Evolutionary conservation across 805 yeast species (phyloP).

Genomic region (Hanseniaspora lindneri): DNA sequence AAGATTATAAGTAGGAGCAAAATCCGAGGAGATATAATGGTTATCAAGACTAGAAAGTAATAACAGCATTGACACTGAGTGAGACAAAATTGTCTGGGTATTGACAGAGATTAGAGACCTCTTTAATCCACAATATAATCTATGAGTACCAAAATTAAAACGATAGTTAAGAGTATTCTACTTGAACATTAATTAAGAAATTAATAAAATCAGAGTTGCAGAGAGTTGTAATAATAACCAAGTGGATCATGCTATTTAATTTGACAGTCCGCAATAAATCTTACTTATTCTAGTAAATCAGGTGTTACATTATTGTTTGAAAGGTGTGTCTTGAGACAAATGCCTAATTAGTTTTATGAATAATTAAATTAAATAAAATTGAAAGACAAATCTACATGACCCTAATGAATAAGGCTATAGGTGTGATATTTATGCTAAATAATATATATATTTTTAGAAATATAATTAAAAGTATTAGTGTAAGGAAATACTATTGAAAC

Average conservation of each 20-base stretch:
- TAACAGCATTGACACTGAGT: background rate
- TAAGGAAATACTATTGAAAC: slow-evolving; percentile 5
- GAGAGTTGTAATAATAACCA: slow-evolving; percentile 7
- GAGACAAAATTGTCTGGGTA: background rate
- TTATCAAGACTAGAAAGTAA: background rate
- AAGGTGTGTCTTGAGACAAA: background rate
- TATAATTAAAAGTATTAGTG: background rate
- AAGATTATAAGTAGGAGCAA: background rate
- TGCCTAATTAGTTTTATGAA: background rate
- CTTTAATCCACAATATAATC: slow-evolving; percentile 1
- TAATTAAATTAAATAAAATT: background rate
- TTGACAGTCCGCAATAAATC: slow-evolving; percentile 14
- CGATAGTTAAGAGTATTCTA: slow-evolving; percentile 11
- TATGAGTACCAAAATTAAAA: slow-evolving; percentile 1
- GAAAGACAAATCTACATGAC: slow-evolving; percentile 13
- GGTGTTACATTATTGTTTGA: slow-evolving; percentile 12
- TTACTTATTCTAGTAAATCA: slow-evolving; percentile 7
- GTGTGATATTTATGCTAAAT: slow-evolving; percentile 4
- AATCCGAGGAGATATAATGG: background rate
- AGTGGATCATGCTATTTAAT: slow-evolving; percentile 14
- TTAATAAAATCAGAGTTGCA: slow-evolving; percentile 10
- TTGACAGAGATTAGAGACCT: slow-evolving; percentile 11
- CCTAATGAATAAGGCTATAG: slow-evolving; percentile 7
- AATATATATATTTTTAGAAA: background rate
- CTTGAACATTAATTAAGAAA: slow-evolving; percentile 7